Conservation (phyloP, 148 eudicot genomes). For the Fallopia convolvulus region DNA sequence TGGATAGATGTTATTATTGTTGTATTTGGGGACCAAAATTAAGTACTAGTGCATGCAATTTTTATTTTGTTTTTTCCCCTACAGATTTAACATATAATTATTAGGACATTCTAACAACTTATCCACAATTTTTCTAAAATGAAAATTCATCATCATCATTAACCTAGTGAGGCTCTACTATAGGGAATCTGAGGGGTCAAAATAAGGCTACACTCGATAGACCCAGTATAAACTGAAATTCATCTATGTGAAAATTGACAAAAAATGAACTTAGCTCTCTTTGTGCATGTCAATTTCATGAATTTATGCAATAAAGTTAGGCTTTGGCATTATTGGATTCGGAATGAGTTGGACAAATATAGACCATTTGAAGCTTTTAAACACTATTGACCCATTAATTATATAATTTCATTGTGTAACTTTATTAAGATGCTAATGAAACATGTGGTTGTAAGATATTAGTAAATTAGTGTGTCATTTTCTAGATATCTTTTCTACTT, state of each 20-base stretch:
- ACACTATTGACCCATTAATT: not conserved
- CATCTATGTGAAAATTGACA: too few species aligned
- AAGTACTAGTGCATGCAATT: not conserved
- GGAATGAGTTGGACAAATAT: not conserved
- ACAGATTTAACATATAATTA: too few species aligned
- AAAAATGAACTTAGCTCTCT: not conserved
- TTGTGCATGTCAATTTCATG: not conserved
- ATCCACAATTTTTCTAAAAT: too few species aligned
- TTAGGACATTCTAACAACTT: too few species aligned
- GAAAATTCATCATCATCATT: too few species aligned
- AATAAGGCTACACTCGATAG: too few species aligned
- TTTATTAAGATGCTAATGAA: not conserved
- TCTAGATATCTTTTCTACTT: not conserved
- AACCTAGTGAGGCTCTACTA: too few species aligned
- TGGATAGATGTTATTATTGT: too few species aligned
- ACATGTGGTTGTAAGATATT: not conserved
- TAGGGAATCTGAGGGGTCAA: too few species aligned
- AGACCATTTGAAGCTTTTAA: not conserved
- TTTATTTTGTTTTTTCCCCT: not conserved
- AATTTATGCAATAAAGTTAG: not conserved
- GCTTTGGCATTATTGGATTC: not conserved
- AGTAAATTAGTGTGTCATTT: not conserved
- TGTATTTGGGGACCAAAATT: too few species aligned
- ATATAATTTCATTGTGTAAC: not conserved
- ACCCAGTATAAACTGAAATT: too few species aligned